These are phyloP conservation scores for Coniferiporia sulphurascens DNA, from an alignment of 1,284 basidiomycete species.

Conservation along the genomic window DNA sequence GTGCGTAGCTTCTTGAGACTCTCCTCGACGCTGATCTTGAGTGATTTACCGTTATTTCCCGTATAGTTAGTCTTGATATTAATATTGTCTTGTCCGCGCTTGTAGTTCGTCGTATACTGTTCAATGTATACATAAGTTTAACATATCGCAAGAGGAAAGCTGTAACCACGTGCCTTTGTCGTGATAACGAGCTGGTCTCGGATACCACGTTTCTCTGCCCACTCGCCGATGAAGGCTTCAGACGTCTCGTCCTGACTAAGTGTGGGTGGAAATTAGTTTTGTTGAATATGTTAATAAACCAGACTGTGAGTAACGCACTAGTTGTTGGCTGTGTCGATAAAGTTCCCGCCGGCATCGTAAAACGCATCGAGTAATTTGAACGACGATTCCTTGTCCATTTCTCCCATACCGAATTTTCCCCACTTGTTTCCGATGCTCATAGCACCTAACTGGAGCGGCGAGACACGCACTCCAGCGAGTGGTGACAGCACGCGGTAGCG, in stretches of 20 bases:
- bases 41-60: no score
- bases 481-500: slow-evolving; percentile 38
- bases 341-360: slow-evolving; percentile 20
- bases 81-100: no score
- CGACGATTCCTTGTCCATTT: slow-evolving; percentile 10
- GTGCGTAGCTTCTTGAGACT: no score
- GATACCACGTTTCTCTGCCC: slow-evolving; percentile 37
- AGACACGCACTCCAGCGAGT: slow-evolving; percentile 37
- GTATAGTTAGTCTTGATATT: no score
- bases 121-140: slow-evolving; percentile 18
- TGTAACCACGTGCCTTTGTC: slow-evolving; percentile 32
- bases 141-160: neutral
- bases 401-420: slow-evolving; percentile 19
- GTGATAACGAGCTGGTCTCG: slow-evolving; percentile 44
- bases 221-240: slow-evolving; percentile 42
- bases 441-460: slow-evolving; percentile 40
- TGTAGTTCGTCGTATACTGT: slow-evolving; percentile 31
- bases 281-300: neutral
- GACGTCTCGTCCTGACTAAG: slow-evolving; percentile 35
- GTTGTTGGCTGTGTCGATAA: slow-evolving; percentile 20
- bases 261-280: no score
- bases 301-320: slow-evolving; percentile 4
- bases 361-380: slow-evolving; percentile 22
- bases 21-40: no score
- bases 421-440: slow-evolving; percentile 40